phyloP scores from a whole-genome alignment of 441 rosid genomes.

The Capsella rubella region DNA sequence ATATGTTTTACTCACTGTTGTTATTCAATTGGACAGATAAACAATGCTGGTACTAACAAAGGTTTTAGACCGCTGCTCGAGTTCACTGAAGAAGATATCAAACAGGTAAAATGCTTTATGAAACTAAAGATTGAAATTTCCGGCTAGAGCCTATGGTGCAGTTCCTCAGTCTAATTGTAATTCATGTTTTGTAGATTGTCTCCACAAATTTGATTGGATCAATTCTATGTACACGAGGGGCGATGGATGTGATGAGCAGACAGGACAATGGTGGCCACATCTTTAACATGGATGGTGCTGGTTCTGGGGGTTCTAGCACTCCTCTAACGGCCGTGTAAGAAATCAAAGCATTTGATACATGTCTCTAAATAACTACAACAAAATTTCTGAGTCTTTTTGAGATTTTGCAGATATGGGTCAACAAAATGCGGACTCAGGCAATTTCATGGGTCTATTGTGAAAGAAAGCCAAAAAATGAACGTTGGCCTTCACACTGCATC shows the following conservation, averaged over 20 bases:
- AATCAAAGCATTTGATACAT: not conserved
- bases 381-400: conserved; percentile 18
- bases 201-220: conserved; percentile 92
- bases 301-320: conserved; percentile 96
- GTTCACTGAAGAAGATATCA: conserved; percentile 83
- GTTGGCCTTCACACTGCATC: conserved; percentile 94
- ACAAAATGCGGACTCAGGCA: conserved; percentile 96
- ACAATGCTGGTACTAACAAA: conserved; percentile 91
- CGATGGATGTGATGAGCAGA: conserved; percentile 70
- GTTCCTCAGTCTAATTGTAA: not conserved
- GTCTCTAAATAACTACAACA: not conserved
- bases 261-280: conserved; percentile 84
- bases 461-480: conserved; percentile 78
- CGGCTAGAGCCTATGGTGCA: not conserved
- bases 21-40: conserved; percentile 56
- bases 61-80: conserved; percentile 89
- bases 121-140: not conserved
- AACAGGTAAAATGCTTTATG: conserved; percentile 56
- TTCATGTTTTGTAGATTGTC: conserved; percentile 59
- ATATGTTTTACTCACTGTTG: conserved; percentile 14
- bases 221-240: conserved; percentile 91
- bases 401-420: conserved; percentile 73
- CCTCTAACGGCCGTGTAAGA: conserved; percentile 97
- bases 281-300: conserved; percentile 97
- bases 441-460: conserved; percentile 79